phyloP scores from a whole-genome alignment of 768 basidiomycete genomes.

The Russula griseocarnosa region DNA sequence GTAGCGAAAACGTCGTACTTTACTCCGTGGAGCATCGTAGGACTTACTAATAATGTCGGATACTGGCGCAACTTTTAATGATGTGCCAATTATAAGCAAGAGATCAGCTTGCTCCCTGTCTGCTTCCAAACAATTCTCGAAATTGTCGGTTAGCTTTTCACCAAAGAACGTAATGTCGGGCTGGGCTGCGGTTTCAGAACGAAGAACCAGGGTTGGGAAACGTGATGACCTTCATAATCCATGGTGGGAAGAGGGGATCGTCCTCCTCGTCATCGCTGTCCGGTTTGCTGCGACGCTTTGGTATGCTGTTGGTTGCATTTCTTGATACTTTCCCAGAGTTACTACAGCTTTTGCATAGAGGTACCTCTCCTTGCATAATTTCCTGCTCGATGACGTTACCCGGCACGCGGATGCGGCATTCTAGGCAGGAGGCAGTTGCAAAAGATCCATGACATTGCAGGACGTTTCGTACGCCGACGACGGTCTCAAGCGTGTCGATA shows the following conservation, averaged over 20 bases:
- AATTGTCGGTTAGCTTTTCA: constrained; percentile 81
- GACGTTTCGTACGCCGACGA: constrained; percentile 79
- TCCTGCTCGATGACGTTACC: constrained; percentile 77
- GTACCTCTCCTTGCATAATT: constrained; percentile 72
- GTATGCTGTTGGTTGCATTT: constrained; percentile 24
- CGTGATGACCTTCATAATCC: constrained; percentile 85
- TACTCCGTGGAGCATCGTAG: not conserved
- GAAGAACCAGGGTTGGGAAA: not conserved
- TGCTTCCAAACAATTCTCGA: constrained; percentile 67
- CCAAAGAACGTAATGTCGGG: constrained; percentile 98
- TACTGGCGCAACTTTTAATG: constrained; percentile 85
- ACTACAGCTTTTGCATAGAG: constrained; percentile 72
- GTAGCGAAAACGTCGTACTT: not conserved
- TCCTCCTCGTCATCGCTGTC: constrained; percentile 66
- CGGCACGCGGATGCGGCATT: constrained; percentile 67
- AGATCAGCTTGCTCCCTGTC: constrained; percentile 83
- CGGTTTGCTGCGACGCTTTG: constrained; percentile 34
- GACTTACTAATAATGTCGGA: constrained; percentile 74
- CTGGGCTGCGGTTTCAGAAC: constrained; percentile 38
- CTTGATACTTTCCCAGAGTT: constrained; percentile 30
- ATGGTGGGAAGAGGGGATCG: constrained; percentile 59
- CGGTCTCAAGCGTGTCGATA: constrained; percentile 88
- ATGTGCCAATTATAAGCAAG: constrained; percentile 85
- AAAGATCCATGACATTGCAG: constrained; percentile 95
- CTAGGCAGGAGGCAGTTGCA: constrained; percentile 84